Conservation (phyloP, 2,329 filamentous ascomycete species). For the Blastomyces parvus region DNA sequence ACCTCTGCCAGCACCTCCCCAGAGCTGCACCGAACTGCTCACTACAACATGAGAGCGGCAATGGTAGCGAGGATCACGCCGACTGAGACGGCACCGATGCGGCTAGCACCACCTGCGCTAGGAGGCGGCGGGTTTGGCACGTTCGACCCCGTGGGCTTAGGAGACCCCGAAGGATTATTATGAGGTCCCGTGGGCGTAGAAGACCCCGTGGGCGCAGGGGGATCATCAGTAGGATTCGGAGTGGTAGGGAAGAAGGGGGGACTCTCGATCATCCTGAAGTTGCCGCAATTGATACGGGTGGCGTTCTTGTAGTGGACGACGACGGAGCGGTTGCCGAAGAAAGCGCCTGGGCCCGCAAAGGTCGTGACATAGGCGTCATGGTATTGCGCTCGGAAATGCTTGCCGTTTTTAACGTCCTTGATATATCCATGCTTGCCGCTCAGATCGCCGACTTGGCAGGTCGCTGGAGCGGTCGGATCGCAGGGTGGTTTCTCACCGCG, state of each 20-base stretch:
- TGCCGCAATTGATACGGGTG: slow-evolving; percentile 48
- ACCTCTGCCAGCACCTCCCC: background rate
- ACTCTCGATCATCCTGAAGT: no score
- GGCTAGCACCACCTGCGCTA: background rate
- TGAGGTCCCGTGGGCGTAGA: no score
- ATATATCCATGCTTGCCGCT: slow-evolving; percentile 63
- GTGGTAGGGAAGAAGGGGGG: no score
- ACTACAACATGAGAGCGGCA: slow-evolving; percentile 3
- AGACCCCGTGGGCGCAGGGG: no score
- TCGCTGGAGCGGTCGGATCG: slow-evolving; percentile 46
- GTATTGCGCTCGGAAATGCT: slow-evolving; percentile 29
- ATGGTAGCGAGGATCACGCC: slow-evolving; percentile 4
- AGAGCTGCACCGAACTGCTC: background rate
- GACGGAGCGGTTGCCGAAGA: slow-evolving; percentile 46
- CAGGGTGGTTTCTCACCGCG: slow-evolving; percentile 56
- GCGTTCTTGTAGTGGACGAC: slow-evolving; percentile 47
- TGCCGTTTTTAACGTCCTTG: slow-evolving; percentile 33
- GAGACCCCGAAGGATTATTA: no score
- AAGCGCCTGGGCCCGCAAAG: slow-evolving; percentile 33
- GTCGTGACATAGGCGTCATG: slow-evolving; percentile 44
- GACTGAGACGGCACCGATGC: slow-evolving; percentile 3
- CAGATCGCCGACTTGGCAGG: slow-evolving; percentile 68
- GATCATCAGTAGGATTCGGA: no score
- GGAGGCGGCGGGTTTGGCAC: no score
- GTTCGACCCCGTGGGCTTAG: no score